These are phyloP conservation scores for Phlebiopsis gigantea DNA, from an alignment of 768 basidiomycete genomes.

Conservation along the genomic window DNA sequence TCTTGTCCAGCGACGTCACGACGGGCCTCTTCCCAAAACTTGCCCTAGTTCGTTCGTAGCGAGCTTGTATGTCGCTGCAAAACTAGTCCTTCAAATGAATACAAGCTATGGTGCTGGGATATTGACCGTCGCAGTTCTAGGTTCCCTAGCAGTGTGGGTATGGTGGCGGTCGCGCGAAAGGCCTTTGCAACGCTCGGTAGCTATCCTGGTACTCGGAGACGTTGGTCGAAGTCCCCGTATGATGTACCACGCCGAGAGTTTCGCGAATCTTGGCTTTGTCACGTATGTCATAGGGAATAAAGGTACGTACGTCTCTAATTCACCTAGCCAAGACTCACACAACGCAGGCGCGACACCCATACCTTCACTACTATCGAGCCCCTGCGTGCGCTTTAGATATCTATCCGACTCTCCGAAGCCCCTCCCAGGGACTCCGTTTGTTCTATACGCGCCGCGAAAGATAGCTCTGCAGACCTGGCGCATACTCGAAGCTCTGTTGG, in stretches of 20 bases:
- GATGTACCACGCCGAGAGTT: constrained; percentile 98
- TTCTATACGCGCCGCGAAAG: constrained; percentile 77
- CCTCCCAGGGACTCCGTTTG: constrained; percentile 53
- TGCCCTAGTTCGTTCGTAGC: not conserved
- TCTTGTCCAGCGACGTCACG: too few relatives aligned
- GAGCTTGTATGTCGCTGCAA: not conserved
- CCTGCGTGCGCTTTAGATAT: constrained; percentile 61
- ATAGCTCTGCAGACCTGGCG: constrained; percentile 61
- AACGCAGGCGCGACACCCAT: constrained; percentile 69
- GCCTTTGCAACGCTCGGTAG: constrained; percentile 60
- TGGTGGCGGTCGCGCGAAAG: not conserved
- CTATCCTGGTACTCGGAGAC: constrained; percentile 90
- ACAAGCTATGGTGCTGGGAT: not conserved
- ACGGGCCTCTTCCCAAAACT: not conserved
- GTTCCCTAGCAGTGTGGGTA: not conserved
- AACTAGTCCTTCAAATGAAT: not conserved
- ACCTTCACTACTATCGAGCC: constrained; percentile 61
- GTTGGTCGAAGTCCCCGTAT: constrained; percentile 94
- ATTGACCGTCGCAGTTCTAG: not conserved
- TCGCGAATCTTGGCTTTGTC: constrained; percentile 72
- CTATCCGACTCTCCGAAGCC: constrained; percentile 58
- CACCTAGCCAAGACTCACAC: not conserved
- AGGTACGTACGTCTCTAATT: constrained; percentile 42
- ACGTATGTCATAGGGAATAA: constrained; percentile 83
- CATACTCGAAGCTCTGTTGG: constrained; percentile 58